Conservation (phyloP, 2,329 filamentous ascomycete genomes). For the Aspergillus brasiliensis region DNA sequence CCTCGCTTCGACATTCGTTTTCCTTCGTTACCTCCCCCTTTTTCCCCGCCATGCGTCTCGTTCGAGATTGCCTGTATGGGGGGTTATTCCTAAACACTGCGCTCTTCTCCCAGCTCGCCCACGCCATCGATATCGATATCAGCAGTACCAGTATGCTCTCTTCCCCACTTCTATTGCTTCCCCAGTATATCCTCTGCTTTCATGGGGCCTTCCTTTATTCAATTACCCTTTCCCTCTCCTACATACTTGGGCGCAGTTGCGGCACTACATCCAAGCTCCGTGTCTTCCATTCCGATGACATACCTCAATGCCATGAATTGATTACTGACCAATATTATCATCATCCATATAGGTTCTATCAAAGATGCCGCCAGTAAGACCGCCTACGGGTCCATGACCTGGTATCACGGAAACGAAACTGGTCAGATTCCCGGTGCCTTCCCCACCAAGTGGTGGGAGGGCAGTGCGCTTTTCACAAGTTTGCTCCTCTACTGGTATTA, state of each 20-base stretch:
- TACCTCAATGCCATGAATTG: no score
- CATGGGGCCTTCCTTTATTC: not conserved
- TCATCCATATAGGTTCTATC: constrained; percentile 41
- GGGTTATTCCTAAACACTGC: constrained; percentile 3
- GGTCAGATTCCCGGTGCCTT: constrained; percentile 58
- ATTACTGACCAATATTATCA: not conserved
- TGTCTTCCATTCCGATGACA: no score
- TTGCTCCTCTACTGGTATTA: constrained; percentile 71
- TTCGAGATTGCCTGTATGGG: constrained; percentile 6
- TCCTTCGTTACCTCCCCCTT: no score
- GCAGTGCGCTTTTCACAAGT: constrained; percentile 67
- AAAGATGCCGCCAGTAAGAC: constrained; percentile 44
- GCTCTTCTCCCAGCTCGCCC: constrained; percentile 8
- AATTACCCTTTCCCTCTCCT: not conserved
- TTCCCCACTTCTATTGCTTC: not conserved
- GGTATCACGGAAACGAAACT: constrained; percentile 55
- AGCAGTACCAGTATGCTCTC: constrained; percentile 28
- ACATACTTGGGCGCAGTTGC: not conserved
- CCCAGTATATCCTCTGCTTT: not conserved
- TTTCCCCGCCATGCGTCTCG: constrained; percentile 1
- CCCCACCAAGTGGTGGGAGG: constrained; percentile 77
- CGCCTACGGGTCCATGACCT: constrained; percentile 54
- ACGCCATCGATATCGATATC: constrained; percentile 31
- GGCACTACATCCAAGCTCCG: no score
- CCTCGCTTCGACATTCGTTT: not conserved